Conservation (phyloP, 352 stramenopile genomes). For the Globisporangium megalacanthum region DNA sequence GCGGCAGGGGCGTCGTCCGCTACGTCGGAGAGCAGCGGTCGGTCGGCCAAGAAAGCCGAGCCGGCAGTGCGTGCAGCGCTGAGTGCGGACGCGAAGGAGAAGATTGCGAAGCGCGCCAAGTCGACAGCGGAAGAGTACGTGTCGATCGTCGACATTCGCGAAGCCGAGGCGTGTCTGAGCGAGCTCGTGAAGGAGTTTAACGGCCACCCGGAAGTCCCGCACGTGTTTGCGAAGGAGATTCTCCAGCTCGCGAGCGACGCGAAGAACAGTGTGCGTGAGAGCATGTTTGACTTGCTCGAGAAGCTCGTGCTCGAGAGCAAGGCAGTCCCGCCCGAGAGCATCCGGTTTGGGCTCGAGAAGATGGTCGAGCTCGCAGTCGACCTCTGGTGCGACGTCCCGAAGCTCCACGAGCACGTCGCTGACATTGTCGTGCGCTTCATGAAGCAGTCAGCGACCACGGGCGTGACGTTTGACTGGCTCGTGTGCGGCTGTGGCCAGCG, state of each 20-base stretch:
- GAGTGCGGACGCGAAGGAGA: slow-evolving; percentile 52
- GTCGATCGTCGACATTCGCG: slow-evolving; percentile 59
- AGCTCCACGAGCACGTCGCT: slow-evolving; percentile 73
- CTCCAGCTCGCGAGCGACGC: slow-evolving; percentile 61
- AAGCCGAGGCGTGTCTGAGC: slow-evolving; percentile 57
- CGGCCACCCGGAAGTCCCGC: slow-evolving; percentile 45
- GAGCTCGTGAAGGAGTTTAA: slow-evolving; percentile 68
- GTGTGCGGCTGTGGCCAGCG: slow-evolving; percentile 38
- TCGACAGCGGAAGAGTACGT: slow-evolving; percentile 77
- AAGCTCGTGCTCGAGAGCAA: slow-evolving; percentile 62
- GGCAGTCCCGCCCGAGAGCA: slow-evolving; percentile 44
- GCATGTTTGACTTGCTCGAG: slow-evolving; percentile 66
- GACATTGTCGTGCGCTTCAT: slow-evolving; percentile 69
- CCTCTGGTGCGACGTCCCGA: slow-evolving; percentile 79
- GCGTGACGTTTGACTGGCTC: slow-evolving; percentile 68
- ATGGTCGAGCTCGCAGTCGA: slow-evolving; percentile 54
- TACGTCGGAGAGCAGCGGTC: slow-evolving; percentile 1
- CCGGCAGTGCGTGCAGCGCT: slow-evolving; percentile 32
- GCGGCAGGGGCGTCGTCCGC: slow-evolving; percentile 3
- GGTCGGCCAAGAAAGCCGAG: slow-evolving; percentile 28
- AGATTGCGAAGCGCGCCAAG: slow-evolving; percentile 74
- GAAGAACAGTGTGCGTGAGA: slow-evolving; percentile 41
- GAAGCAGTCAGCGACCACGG: slow-evolving; percentile 45
- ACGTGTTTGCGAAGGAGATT: slow-evolving; percentile 54
- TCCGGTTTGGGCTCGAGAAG: slow-evolving; percentile 57